A percentile compares a stretch with the other conserved stretches of the same genome.
phyloP scores from a whole-genome alignment of 306 rosid species.

The Ziziphus jujuba region DNA sequence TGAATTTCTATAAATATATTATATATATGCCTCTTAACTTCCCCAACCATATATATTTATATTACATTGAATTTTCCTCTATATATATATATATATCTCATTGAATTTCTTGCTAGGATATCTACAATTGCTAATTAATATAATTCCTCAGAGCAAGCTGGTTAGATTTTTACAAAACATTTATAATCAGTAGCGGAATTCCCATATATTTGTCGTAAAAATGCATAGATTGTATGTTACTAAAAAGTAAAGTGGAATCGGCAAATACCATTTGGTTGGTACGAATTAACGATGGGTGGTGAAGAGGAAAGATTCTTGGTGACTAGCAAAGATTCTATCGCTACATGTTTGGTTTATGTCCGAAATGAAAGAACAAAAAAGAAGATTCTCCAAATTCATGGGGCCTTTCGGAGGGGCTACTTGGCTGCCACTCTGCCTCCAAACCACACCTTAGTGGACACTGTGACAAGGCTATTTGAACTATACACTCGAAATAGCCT shows the following conservation, averaged over 20 bases:
- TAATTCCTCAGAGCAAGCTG: too few relatives aligned
- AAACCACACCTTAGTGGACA: constrained; percentile 16
- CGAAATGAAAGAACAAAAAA: constrained; percentile 1
- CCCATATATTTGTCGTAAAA: neutral
- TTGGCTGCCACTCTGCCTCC: constrained; percentile 19
- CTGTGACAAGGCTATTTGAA: constrained; percentile 24
- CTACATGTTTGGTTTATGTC: constrained; percentile 18
- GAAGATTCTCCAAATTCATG: constrained; percentile 36
- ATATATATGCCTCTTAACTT: too few relatives aligned
- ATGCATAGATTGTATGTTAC: neutral
- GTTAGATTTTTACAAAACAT: too few relatives aligned
- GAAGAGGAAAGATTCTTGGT: constrained; percentile 24
- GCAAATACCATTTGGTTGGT: neutral
- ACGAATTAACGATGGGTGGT: too few relatives aligned
- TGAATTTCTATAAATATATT: neutral
- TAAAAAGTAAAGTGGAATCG: neutral
- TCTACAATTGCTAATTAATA: too few relatives aligned
- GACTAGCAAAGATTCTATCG: constrained; percentile 13
- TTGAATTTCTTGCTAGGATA: too few relatives aligned
- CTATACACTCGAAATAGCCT: constrained; percentile 9
- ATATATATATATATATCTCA: too few relatives aligned
- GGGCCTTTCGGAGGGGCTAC: neutral
- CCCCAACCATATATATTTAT: too few relatives aligned
- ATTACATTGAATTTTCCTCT: too few relatives aligned
- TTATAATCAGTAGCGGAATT: too few relatives aligned